Base-by-base conservation (phyloP, 257 asterid species). In the Penstemon barbatus region DNA sequence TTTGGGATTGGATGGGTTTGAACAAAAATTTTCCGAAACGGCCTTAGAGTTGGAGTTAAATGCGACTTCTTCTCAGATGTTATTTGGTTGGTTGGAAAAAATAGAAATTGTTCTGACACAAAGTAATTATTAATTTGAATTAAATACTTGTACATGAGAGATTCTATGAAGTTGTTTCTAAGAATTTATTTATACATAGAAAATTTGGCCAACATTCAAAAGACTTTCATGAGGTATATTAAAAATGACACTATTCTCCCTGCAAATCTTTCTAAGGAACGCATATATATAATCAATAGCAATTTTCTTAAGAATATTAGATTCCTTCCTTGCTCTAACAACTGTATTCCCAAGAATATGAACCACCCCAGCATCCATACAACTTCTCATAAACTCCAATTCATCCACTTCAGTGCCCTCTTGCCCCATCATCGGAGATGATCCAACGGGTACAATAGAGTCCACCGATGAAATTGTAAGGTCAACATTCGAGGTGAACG, bases 171-270 rank as follows among this genome's bases (percentile, higher is more conserved):
- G 2, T 25, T 25, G 33, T 25, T 25, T 25, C 33, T 25, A 25
- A 25, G 33, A 25, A 25, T 25, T 25, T 25, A 36, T 37, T 85
- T 76, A 93, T 52, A 93, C 99, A 78, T 66, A 84, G 81, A 93
- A 87, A 72, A 93, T 72, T 86, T 93, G 99, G 0, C 99, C 99
- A 58, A 93, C 99, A 42, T 93, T 93, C 71, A 93, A 81, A 13
- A 93, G 88, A 86, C 97, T 90, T 65, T 93, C 99, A 75, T 93
- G 99, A 41, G 99, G 99, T 59, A 93, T 87, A 69, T 93, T 80
- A 71, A 93, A 93, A 67, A 93, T 93, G 37, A 82, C 97, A 80
- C 99, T 93, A 73, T 90, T 87, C 74, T 90, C 99, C 88, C 99
- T 87, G 92, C 99, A 93, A 12, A 93, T 84, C 86, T 89, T 93